Base-by-base conservation (phyloP, 176 grass and related monocot species). In the Ensete ventricosum region DNA sequence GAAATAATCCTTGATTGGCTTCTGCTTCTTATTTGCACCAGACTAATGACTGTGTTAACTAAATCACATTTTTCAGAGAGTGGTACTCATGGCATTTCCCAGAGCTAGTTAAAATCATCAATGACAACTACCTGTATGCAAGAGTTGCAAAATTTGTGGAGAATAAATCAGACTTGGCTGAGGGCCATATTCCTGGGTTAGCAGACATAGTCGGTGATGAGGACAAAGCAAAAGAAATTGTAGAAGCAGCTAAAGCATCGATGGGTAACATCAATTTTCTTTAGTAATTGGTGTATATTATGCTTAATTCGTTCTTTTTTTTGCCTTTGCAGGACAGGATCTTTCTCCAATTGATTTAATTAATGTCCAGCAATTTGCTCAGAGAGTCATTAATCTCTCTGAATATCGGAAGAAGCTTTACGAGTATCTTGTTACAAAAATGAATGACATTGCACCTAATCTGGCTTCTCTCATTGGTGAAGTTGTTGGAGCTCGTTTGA, bases 381-480 rank as follows among this genome's bases (percentile, higher is more conserved):
- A 90, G 82, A 87, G 87, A 49, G 89, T 96, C 74, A 96, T 96
- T 87, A 82, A 96, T 78, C 76, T 96, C 0, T 92, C 93, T 64
- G 93, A 96, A 54, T 96, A 96, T 26, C 77, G 93, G 69, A 99
- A 89, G 88, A 94, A 91, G 9, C 85, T 99, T 13, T 89, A 99
- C 16, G 95, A 99, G 14, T 99, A 99, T 82, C 91, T 99, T 43
- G 90, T 99, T 11, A 93, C 94, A 27, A 98, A 93, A 82, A 98
- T 98, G 94, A 93, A 84, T 69, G 90, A 93, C 73, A 93, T 98
- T 67, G 94, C 94, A 76, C 94, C 94, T 2, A 98, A 98, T 82
- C 73, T 98, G 53, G 82, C 94, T 27, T 87, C 90, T 2, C 82
- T 98, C 20, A 93, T 98, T 71, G 94, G 94, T 65, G 94, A 91